Evolutionary conservation across 1,284 basidiomycete genomes (phyloP).

Genomic region (Puccinia novopanici): DNA sequence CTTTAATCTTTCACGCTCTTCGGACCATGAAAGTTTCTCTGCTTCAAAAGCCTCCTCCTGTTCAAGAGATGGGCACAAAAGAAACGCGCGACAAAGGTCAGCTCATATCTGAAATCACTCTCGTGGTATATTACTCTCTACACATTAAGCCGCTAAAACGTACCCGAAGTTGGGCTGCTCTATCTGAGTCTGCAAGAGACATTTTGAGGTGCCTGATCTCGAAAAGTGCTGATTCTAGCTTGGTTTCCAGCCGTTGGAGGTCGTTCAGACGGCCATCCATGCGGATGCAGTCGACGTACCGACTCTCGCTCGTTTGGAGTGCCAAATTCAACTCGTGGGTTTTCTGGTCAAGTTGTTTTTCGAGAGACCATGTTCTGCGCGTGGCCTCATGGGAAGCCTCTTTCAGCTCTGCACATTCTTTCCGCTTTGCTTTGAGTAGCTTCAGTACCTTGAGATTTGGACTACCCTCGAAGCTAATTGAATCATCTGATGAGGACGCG

Average conservation of each 20-base stretch:
- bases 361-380: not conserved
- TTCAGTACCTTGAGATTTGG: not conserved
- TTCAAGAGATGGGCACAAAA: not conserved
- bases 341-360: conserved; percentile 4
- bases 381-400: not conserved
- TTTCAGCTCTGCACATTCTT: conserved; percentile 12
- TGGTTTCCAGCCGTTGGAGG: not conserved
- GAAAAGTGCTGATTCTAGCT: not conserved
- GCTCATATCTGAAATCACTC: no score
- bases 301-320: conserved; percentile 6
- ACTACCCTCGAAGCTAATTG: not conserved
- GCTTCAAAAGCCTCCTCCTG: conserved; percentile 1
- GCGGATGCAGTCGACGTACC: conserved; percentile 12
- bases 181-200: not conserved
- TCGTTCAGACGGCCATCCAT: conserved; percentile 17
- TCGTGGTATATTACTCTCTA: no score
- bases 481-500: not conserved
- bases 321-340: not conserved
- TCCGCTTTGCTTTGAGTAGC: not conserved
- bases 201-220: conserved; percentile 15
- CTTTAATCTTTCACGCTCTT: not conserved
- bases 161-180: not conserved
- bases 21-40: conserved; percentile 13
- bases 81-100: not conserved
- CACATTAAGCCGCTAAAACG: not conserved